Percentiles rank a stretch among this genome's conserved stretches.
Evolutionary conservation across 805 yeast species (phyloP).

Genomic region (Yarrowia alimentaria): DNA sequence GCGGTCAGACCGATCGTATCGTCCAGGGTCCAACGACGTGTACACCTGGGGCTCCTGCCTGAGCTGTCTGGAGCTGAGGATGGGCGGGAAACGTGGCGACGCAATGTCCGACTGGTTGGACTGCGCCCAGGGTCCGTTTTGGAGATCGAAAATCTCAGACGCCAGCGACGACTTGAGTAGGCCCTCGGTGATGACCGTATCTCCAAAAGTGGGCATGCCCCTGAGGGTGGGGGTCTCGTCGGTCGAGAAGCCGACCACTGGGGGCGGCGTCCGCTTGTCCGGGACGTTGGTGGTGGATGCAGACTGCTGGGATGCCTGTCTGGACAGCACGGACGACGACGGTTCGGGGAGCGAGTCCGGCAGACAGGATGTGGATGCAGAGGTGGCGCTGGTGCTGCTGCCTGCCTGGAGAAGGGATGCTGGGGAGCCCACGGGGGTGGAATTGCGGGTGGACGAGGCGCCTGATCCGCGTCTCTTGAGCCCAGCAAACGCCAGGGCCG

Average conservation of each 20-base stretch:
- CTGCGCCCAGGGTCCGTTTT: slow-evolving; percentile 23
- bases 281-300: slow-evolving; percentile 6
- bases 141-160: slow-evolving; percentile 22
- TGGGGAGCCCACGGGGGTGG: slow-evolving; percentile 24
- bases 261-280: not conserved
- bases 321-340: not conserved
- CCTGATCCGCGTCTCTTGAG: slow-evolving; percentile 31
- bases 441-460: slow-evolving; percentile 13
- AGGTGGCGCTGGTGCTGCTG: not conserved
- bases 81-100: slow-evolving; percentile 13
- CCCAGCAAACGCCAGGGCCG: slow-evolving; percentile 38
- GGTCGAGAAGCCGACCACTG: not conserved
- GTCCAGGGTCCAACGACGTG: slow-evolving; percentile 12
- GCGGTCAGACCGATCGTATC: not conserved
- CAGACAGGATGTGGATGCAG: slow-evolving; percentile 3
- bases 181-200: slow-evolving; percentile 21
- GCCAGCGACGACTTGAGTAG: slow-evolving; percentile 17
- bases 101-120: slow-evolving; percentile 21
- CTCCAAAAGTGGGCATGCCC: slow-evolving; percentile 14
- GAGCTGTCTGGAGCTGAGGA: not conserved
- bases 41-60: slow-evolving; percentile 18
- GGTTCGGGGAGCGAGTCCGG: slow-evolving; percentile 5
- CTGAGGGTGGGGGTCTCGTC: slow-evolving; percentile 3
- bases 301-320: not conserved
- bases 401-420: slow-evolving; percentile 1